Base-by-base conservation (phyloP, 345 rosid species). In the Murraya paniculata region DNA sequence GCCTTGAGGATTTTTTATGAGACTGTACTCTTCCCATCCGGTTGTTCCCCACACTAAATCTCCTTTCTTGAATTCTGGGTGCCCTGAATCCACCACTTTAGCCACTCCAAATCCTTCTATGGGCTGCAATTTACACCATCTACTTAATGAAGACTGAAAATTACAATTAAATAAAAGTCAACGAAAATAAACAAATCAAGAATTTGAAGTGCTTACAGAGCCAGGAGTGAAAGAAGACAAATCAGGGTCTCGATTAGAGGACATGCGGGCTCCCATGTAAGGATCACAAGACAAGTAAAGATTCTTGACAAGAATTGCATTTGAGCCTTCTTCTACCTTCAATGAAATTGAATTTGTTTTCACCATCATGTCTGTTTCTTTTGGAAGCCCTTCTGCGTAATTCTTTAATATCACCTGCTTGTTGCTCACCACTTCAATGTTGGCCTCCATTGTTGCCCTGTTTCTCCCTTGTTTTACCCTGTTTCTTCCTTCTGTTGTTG, bases 211-310 rank as follows among this genome's bases (percentile, higher is more conserved):
- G 72, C 83, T 69, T 24, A 77, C 81, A 8, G 79, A 73, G 61
- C 64, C 81, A 28, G 62, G 69, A 21, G 61, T 35, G 64, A 69
- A 53, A 31, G 79, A 73, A 55, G 74, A 16, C 50, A 38, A 33
- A n/a, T 67, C 71, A 9, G 62, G 33, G 25, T 68, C 16, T 33
- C 58, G 21, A 2, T 55, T n/a, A 0, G 39, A 73, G 18, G 50
- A 45, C 50, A 45, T 45, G 1, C 50, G 18, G 10, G 3, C 2
- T n/a, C 84, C 30, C 86, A 85, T 78, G 72, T 76, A 77, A 36
- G 87, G 87, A 35, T 84, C 86, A 18, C 86, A 82, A 10, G 88
- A 88, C 41, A 84, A 38, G 80, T 81, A 88, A 6, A 84, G 88
- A 73, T 81, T 86, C 83, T 84, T 84, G 14, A 85, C 66, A 2